Evolutionary conservation across 305 asterid species (phyloP).

Genomic region (Nicotiana rustica): DNA sequence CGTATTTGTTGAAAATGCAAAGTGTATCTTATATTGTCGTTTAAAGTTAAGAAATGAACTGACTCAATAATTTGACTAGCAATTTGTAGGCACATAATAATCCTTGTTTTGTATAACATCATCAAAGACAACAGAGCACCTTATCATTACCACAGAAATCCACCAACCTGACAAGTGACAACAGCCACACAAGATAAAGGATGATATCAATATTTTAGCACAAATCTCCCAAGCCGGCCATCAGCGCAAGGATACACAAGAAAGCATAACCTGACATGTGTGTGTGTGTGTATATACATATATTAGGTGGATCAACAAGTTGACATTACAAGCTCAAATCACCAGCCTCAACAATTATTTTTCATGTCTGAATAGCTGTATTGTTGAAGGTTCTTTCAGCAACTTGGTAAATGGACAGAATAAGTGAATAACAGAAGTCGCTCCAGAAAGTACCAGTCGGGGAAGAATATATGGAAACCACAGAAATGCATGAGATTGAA

Average conservation of each 20-base stretch:
- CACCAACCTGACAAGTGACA: background rate
- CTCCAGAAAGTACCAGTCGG: background rate
- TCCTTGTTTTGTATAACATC: background rate
- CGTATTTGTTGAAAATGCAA: background rate
- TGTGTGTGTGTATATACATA: background rate
- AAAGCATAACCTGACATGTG: background rate
- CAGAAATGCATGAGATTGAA: background rate
- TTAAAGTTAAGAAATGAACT: background rate
- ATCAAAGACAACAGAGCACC: constrained; percentile 25
- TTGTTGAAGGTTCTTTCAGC: background rate
- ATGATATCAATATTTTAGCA: constrained; percentile 17
- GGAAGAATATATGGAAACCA: background rate
- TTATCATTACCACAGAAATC: constrained; percentile 27
- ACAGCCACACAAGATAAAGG: background rate
- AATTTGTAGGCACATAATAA: background rate
- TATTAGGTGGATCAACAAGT: background rate
- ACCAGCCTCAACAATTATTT: background rate
- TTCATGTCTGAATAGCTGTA: constrained; percentile 16
- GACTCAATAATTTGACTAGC: background rate
- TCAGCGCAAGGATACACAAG: background rate
- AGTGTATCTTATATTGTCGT: constrained; percentile 10
- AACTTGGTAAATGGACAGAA: background rate
- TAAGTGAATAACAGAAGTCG: constrained; percentile 9
- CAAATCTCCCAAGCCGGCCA: background rate
- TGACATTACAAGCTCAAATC: background rate